These are phyloP conservation scores for Aspergillus eucalypticola DNA, from an alignment of 2,329 filamentous ascomycete genomes.

Conservation along the genomic window DNA sequence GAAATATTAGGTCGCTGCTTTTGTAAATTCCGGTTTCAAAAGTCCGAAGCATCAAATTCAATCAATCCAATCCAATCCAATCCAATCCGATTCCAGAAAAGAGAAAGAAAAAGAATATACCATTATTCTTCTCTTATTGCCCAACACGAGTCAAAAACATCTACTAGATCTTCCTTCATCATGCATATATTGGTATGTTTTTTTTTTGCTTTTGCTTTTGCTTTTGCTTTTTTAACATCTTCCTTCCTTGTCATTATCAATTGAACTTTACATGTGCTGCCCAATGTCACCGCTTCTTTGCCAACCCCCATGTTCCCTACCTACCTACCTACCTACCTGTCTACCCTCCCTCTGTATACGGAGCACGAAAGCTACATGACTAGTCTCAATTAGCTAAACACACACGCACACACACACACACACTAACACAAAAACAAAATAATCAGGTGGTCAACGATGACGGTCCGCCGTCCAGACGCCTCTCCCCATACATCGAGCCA, in stretches of 20 bases:
- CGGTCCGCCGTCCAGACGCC: slow-evolving; percentile 69
- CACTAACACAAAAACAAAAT: neutral
- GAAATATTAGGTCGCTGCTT: neutral
- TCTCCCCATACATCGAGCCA: slow-evolving; percentile 73
- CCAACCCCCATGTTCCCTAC: too few species aligned
- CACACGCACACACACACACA: too few species aligned
- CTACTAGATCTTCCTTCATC: slow-evolving; percentile 10
- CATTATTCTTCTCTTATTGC: neutral
- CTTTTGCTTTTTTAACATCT: slow-evolving; percentile 2
- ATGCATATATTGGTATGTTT: slow-evolving; percentile 52
- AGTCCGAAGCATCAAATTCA: neutral
- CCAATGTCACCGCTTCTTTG: too few species aligned
- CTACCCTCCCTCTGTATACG: too few species aligned
- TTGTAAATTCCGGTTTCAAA: neutral
- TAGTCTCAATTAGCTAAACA: too few species aligned
- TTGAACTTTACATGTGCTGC: too few species aligned
- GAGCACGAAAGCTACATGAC: too few species aligned
- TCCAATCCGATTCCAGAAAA: neutral
- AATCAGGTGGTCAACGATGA: slow-evolving; percentile 64
- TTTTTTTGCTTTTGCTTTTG: slow-evolving; percentile 5
- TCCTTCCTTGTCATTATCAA: neutral
- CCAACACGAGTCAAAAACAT: slow-evolving; percentile 12
- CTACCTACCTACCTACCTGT: too few species aligned
- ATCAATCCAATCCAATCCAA: neutral
- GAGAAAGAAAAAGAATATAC: neutral